Conservation (phyloP, 768 basidiomycete species). For the Aureoboletus auriporus region DNA sequence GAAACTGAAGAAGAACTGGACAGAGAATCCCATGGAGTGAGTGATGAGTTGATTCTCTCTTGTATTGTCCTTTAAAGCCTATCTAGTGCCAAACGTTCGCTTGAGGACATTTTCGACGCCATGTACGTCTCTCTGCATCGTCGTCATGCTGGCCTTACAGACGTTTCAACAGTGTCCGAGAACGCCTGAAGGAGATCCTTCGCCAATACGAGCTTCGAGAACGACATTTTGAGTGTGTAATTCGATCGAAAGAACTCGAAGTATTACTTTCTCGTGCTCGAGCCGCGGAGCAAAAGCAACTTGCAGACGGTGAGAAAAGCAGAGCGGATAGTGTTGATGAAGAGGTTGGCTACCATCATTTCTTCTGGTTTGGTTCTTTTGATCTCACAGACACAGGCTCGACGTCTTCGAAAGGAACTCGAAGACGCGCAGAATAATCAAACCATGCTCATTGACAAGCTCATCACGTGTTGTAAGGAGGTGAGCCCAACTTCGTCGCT, state of each 20-base stretch:
- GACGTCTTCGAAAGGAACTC: constrained; percentile 68
- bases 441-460: constrained; percentile 76
- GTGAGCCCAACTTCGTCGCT: constrained; percentile 38
- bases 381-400: constrained; percentile 41
- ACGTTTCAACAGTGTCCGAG: constrained; percentile 56
- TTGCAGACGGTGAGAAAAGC: constrained; percentile 70
- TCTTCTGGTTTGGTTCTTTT: not conserved
- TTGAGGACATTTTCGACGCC: constrained; percentile 82
- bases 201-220: constrained; percentile 88
- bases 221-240: constrained; percentile 88
- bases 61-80: not conserved
- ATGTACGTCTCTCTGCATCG: constrained; percentile 52
- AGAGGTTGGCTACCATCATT: constrained; percentile 50
- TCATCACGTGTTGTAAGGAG: constrained; percentile 85
- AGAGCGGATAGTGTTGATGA: constrained; percentile 68
- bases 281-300: constrained; percentile 82
- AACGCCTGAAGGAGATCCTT: constrained; percentile 82
- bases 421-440: constrained; percentile 79
- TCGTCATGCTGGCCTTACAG: not conserved
- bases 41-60: constrained; percentile 22
- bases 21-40: constrained; percentile 69
- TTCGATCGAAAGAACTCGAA: constrained; percentile 89
- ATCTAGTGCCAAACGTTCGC: constrained; percentile 61
- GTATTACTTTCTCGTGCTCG: constrained; percentile 83
- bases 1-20: constrained; percentile 79